These are phyloP conservation scores for Escovopsis sp. DNA, from an alignment of 2,329 filamentous ascomycete genomes.

Conservation along the genomic window DNA sequence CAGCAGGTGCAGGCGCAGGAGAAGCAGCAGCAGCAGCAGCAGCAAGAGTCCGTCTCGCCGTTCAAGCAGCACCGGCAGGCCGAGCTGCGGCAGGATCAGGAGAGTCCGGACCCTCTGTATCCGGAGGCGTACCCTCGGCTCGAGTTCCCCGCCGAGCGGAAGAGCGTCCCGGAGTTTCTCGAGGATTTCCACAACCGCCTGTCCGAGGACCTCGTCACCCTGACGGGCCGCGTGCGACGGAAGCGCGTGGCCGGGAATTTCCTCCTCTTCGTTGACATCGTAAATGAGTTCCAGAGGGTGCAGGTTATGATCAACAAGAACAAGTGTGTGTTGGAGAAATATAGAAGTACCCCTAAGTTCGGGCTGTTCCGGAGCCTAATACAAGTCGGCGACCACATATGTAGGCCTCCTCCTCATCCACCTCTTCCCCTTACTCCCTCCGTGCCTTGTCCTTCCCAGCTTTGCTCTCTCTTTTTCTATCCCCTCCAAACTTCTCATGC, in stretches of 20 bases:
- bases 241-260: slow-evolving; percentile 59
- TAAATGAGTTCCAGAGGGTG: slow-evolving; percentile 53
- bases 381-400: slow-evolving; percentile 69
- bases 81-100: slow-evolving; percentile 17
- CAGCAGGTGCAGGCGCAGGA: too few relatives aligned
- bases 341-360: slow-evolving; percentile 27
- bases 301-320: slow-evolving; percentile 64
- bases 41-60: slow-evolving; percentile 16
- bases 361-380: slow-evolving; percentile 49
- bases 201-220: slow-evolving; percentile 14
- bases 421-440: too few relatives aligned
- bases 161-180: slow-evolving; percentile 20
- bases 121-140: slow-evolving; percentile 21
- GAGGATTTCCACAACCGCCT: slow-evolving; percentile 13
- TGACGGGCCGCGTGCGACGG: slow-evolving; percentile 53
- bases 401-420: slow-evolving; percentile 34
- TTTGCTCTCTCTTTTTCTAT: too few relatives aligned
- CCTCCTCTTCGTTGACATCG: slow-evolving; percentile 71
- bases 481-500: slow-evolving; percentile 1
- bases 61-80: slow-evolving; percentile 22
- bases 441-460: too few relatives aligned
- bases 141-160: slow-evolving; percentile 11
- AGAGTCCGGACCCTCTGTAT: slow-evolving; percentile 20
- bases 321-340: slow-evolving; percentile 23
- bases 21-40: too few relatives aligned